Evolutionary conservation across 208 protist genomes (phyloP), one percentile per base, ranked within the genome.

Genomic region (Leishmania gerbilli): DNA sequence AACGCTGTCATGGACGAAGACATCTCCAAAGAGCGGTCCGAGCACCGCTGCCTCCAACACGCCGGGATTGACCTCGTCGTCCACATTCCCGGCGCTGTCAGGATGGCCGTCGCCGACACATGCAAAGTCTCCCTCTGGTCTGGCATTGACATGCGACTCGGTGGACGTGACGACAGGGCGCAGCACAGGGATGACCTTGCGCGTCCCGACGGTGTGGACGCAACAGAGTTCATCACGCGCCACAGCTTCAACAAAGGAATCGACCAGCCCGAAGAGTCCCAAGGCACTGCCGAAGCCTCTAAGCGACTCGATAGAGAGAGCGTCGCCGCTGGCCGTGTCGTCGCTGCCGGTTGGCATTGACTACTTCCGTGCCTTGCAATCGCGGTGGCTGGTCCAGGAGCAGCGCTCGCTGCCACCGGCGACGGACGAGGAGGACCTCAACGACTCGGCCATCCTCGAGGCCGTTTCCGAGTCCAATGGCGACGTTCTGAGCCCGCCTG

Each of bases 321-420:
- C 42, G 31, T 53, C 42, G 27, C 51, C 78, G 2, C 19, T 80
- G 3, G 65, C 77, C 13, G 62, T 87, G 37, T 67, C 79, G 5
- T 58, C 82, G 34, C 74, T 92, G 49, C 90, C 90, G 34, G 87
- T 93, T 7, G 92, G 90, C 17, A 79, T 87, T 37, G 80, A 86
- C 31, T 95, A 90, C 80, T 95, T 90, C 77, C 67, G 76, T 24
- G 88, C 87, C 1, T 77, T 95, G 71, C 90, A 85, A 21, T 58
- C 83, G n/a, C 82, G 79, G 4, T 94, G 91, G 89, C 67, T 79
- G 15, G 62, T 74, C 37, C 87, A 79, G 21, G 77, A 77, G 37
- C 58, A 65, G 34, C 71, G 72, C 27, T 71, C 77, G 24, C 37
- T 90, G 56, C 79, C 80, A 2, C 86, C 85, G 45, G 79, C 87